Base-by-base conservation (phyloP, 805 yeast species). In the Komagataella populi region DNA sequence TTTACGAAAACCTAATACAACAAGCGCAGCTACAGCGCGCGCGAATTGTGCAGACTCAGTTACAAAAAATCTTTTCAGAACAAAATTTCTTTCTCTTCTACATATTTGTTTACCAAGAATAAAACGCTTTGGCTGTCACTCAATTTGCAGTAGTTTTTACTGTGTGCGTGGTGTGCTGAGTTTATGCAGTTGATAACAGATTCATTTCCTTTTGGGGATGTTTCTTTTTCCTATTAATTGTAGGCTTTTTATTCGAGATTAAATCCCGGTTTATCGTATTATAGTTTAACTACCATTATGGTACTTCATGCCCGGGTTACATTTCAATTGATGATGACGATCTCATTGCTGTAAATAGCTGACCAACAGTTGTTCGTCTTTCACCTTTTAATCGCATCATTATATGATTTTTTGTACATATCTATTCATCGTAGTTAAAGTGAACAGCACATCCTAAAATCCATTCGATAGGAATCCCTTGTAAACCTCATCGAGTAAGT, bases 11-110 rank as follows among this genome's bases (percentile, higher is more conserved):
- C 20, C 20, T 20, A 20, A 20, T 20, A 20, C 20, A 20, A 20
- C 20, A 20, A 4, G 20, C 20, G 20, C 20, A 20, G 20, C 20
- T 20, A 20, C 20, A 20, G 8, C 14, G 14, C 39, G 14, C 39
- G 39, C 39, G 39, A 30, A 30, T 30, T 8, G 39, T 8, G 39
- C n/a, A 30, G 39, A 30, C 14, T 30, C 10, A 12, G 24, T 44
- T 46, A 47, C 6, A 23, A 20, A 18, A 49, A 49, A 20, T 20
- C 16, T 50, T 17, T 47, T 52, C 52, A 8, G 50, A 46, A 44
- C 45, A 49, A 23, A 23, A 49, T 49, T 24, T 46, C 50, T 48
- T 52, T 48, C 44, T 30, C 39, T 30, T 30, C 39, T 14, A 30
- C 39, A 30, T 30, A 30, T 30, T 30, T 30, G 39, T 30, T 30